Evolutionary conservation across 2,329 filamentous ascomycete genomes (phyloP).

Genomic region (Sporothrix pseudoabietina): DNA sequence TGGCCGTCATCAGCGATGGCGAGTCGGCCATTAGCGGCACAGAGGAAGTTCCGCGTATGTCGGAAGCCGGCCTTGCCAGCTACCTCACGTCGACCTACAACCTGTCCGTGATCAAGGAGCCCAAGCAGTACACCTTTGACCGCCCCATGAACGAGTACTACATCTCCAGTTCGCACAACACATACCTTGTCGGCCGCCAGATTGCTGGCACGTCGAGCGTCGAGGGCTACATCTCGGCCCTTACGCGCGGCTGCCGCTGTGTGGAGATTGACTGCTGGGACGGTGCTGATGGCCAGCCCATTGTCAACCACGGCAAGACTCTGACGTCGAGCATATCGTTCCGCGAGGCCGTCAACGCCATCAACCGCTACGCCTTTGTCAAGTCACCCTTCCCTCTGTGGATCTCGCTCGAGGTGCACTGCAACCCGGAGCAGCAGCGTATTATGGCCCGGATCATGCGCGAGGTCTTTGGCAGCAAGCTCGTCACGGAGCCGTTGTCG

Average conservation of each 20-base stretch:
- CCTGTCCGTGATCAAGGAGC: conserved; percentile 62
- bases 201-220: conserved; percentile 88
- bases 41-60: conserved; percentile 63
- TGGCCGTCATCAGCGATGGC: not conserved
- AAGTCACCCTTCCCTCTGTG: conserved; percentile 87
- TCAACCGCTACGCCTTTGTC: conserved; percentile 91
- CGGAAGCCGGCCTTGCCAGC: conserved; percentile 73
- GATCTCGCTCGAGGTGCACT: conserved; percentile 95
- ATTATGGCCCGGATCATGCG: conserved; percentile 90
- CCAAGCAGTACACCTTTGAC: conserved; percentile 67
- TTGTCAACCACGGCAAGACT: conserved; percentile 88
- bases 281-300: conserved; percentile 80
- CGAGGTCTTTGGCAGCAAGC: conserved; percentile 75
- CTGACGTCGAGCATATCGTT: conserved; percentile 88
- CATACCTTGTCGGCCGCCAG: conserved; percentile 89
- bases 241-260: conserved; percentile 88
- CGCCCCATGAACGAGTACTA: conserved; percentile 94
- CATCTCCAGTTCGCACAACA: conserved; percentile 98
- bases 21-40: conserved; percentile 22
- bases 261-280: conserved; percentile 99
- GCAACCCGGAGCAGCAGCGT: conserved; percentile 77
- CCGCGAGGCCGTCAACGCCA: conserved; percentile 85
- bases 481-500: conserved; percentile 76
- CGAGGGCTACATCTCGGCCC: conserved; percentile 88
- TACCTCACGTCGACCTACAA: conserved; percentile 78